Evolutionary conservation across 2,329 filamentous ascomycete genomes (phyloP).

Genomic region (Rhinocladiella mackenziei): DNA sequence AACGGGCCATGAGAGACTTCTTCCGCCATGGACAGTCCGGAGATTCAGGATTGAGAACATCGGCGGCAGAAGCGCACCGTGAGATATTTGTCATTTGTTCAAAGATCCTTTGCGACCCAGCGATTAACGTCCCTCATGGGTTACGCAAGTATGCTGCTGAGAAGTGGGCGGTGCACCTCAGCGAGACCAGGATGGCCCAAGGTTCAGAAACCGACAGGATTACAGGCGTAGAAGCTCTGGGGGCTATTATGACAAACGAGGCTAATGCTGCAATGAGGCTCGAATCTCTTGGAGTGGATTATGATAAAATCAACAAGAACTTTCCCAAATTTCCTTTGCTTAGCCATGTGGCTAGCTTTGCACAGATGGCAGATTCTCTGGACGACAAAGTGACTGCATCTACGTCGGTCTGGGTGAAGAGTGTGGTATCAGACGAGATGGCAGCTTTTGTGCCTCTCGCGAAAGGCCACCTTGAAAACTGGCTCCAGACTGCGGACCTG

Average conservation of each 20-base stretch:
- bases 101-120: constrained; percentile 4
- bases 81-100: constrained; percentile 8
- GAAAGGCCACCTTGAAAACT: constrained; percentile 4
- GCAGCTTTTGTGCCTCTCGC: constrained; percentile 6
- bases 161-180: neutral
- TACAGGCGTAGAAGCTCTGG: neutral
- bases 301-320: no score
- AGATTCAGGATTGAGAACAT: neutral
- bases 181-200: neutral
- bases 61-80: neutral
- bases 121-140: neutral
- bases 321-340: no score
- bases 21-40: neutral
- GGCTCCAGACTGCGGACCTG: constrained; percentile 2
- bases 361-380: neutral
- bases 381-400: constrained; percentile 1
- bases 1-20: constrained; percentile 5
- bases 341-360: neutral
- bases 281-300: constrained; percentile 4
- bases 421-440: neutral
- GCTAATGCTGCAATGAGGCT: constrained; percentile 1
- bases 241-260: constrained; percentile 6
- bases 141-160: constrained; percentile 4
- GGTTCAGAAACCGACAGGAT: constrained; percentile 2
- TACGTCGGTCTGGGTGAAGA: neutral